These are phyloP conservation scores for Leucocoprinus birnbaumii DNA, from an alignment of 768 basidiomycete genomes.

Conservation along the genomic window DNA sequence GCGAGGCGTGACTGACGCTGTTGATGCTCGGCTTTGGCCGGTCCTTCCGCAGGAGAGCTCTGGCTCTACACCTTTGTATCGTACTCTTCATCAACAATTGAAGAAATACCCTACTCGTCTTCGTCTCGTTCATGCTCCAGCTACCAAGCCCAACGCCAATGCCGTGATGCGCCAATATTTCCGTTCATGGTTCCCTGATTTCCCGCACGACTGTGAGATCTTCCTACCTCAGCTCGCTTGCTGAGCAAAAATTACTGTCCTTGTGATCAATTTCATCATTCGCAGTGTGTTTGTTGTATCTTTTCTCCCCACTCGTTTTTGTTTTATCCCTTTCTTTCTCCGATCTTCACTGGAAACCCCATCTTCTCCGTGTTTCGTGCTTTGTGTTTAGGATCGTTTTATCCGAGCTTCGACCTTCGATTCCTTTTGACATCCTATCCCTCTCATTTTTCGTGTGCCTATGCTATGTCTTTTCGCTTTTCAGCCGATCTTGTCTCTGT, in stretches of 20 bases:
- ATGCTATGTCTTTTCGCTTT: neutral
- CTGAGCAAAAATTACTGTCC: neutral
- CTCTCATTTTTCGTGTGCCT: neutral
- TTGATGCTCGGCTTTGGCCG: conserved; percentile 10
- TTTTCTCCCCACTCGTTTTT: neutral
- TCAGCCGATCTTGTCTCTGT: no score
- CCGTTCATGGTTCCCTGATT: conserved; percentile 12
- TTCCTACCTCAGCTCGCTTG: conserved; percentile 10
- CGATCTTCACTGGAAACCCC: neutral
- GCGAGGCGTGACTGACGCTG: neutral
- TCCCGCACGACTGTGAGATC: conserved; percentile 2
- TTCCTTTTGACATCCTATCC: neutral
- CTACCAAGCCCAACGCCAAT: conserved; percentile 3
- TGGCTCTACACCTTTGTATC: neutral
- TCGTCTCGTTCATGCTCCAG: conserved; percentile 4
- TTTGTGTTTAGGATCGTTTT: neutral
- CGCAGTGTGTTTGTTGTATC: neutral
- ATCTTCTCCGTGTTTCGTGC: neutral
- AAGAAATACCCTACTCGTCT: conserved; percentile 10
- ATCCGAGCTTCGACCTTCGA: neutral
- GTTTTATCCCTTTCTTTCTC: no score
- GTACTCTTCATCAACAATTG: conserved; percentile 3
- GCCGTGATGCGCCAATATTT: conserved; percentile 5
- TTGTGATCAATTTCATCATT: neutral
- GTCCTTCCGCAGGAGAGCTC: neutral